Conservation (phyloP, 345 rosid species). For the Zanthoxylum bungeanum region DNA sequence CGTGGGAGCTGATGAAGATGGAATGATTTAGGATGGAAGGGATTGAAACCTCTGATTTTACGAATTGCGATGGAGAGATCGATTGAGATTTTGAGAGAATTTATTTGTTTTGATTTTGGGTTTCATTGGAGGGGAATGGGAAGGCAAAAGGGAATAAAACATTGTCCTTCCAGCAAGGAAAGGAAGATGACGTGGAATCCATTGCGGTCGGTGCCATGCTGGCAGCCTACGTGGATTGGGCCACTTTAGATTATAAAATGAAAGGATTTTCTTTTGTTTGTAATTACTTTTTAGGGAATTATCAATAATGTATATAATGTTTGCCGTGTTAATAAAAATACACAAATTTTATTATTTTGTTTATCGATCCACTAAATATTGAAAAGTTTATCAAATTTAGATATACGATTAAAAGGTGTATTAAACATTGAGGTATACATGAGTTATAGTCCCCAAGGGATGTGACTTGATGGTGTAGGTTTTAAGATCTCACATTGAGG, state of each 20-base stretch:
- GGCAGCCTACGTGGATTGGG: neutral
- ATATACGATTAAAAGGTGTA: too few species aligned
- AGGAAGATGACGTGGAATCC: neutral
- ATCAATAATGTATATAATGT: too few species aligned
- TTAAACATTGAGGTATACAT: too few species aligned
- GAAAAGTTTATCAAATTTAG: too few species aligned
- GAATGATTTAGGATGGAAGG: neutral
- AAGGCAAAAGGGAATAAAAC: neutral
- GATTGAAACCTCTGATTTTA: neutral
- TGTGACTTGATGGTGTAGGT: too few species aligned
- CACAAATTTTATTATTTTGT: too few species aligned
- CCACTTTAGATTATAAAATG: neutral
- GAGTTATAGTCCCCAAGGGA: too few species aligned
- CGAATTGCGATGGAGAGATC: constrained; percentile 10
- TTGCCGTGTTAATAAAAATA: too few species aligned
- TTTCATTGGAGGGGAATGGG: neutral
- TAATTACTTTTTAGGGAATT: too few species aligned
- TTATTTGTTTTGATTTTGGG: neutral
- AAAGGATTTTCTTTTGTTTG: neutral
- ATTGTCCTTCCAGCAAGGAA: neutral
- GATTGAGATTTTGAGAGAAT: neutral
- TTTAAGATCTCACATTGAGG: too few species aligned
- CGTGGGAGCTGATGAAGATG: neutral
- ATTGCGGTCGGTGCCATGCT: neutral
- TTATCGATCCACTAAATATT: too few species aligned